A percentile compares a stretch with the other conserved stretches of the same genome.
These are phyloP conservation scores for Rhizophlyctis rosea DNA, from an alignment of 192 early-diverging fungal species.

Conservation along the genomic window DNA sequence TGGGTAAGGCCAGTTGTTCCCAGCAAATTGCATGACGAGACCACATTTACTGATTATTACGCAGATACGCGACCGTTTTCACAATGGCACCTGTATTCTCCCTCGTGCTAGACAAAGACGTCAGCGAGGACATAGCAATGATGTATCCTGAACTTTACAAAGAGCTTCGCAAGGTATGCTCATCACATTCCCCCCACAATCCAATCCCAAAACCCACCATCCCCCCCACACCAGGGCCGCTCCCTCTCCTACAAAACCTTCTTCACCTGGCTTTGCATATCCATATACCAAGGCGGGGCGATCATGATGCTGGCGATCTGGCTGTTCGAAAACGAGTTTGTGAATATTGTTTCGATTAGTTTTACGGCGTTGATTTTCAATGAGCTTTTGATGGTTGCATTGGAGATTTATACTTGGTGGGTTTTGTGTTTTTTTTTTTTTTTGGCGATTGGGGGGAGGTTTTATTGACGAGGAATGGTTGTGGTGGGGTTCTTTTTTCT, in stretches of 20 bases:
- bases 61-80: constrained; percentile 94
- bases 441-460: background rate
- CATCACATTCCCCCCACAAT: background rate
- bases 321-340: constrained; percentile 93
- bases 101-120: constrained; percentile 86
- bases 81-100: constrained; percentile 98
- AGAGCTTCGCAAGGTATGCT: constrained; percentile 76
- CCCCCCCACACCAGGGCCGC: constrained; percentile 62
- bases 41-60: constrained; percentile 50
- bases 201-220: background rate
- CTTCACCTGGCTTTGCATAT: constrained; percentile 90
- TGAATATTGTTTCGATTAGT: constrained; percentile 91
- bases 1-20: constrained; percentile 3
- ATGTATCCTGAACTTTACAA: constrained; percentile 92
- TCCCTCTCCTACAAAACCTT: constrained; percentile 91
- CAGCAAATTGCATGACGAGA: background rate
- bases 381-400: constrained; percentile 88
- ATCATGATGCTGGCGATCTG: constrained; percentile 93
- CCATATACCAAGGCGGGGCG: constrained; percentile 93
- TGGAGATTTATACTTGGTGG: constrained; percentile 63
- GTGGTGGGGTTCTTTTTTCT: too few relatives aligned
- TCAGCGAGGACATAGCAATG: constrained; percentile 84
- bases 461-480: background rate
- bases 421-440: background rate
- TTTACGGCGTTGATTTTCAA: constrained; percentile 94